Conservation (phyloP, 1,284 basidiomycete genomes). For the Earliella scabrosa region DNA sequence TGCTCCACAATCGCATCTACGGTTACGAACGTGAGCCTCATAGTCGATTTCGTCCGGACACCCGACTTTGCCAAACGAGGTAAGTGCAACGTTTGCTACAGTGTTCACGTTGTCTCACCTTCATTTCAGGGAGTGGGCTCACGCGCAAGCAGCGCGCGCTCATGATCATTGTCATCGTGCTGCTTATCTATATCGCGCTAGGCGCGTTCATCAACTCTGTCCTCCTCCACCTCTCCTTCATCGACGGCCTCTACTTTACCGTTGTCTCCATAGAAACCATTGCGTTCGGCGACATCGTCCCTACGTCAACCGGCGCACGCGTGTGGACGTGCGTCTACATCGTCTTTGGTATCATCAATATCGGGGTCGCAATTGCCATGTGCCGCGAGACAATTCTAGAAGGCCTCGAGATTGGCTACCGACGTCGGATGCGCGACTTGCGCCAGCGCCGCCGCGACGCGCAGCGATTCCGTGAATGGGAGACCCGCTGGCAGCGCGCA, state of each 20-base stretch:
- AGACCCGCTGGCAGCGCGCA: constrained; percentile 58
- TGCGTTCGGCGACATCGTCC: constrained; percentile 81
- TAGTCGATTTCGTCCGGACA: constrained; percentile 64
- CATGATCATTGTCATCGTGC: constrained; percentile 75
- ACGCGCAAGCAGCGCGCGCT: constrained; percentile 82
- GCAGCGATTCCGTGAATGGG: constrained; percentile 42
- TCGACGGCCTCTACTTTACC: constrained; percentile 74
- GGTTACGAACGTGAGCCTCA: constrained; percentile 71
- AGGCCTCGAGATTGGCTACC: constrained; percentile 62
- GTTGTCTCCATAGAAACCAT: constrained; percentile 76
- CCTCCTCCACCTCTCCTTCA: constrained; percentile 63
- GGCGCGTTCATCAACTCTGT: constrained; percentile 65
- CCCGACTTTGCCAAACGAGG: constrained; percentile 72
- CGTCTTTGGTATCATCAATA: constrained; percentile 61
- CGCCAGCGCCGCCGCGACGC: constrained; percentile 45
- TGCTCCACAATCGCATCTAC: constrained; percentile 76
- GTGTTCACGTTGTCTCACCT: neutral
- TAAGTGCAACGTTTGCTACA: constrained; percentile 36
- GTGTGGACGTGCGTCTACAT: constrained; percentile 64
- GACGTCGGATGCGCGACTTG: constrained; percentile 50
- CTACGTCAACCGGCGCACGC: constrained; percentile 50
- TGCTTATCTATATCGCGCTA: constrained; percentile 75
- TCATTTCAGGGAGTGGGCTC: constrained; percentile 63
- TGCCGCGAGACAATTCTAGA: constrained; percentile 77
- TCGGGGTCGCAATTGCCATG: constrained; percentile 69